phyloP scores from a whole-genome alignment of 1,284 basidiomycete genomes.

The Moesziomyces aphidis region DNA sequence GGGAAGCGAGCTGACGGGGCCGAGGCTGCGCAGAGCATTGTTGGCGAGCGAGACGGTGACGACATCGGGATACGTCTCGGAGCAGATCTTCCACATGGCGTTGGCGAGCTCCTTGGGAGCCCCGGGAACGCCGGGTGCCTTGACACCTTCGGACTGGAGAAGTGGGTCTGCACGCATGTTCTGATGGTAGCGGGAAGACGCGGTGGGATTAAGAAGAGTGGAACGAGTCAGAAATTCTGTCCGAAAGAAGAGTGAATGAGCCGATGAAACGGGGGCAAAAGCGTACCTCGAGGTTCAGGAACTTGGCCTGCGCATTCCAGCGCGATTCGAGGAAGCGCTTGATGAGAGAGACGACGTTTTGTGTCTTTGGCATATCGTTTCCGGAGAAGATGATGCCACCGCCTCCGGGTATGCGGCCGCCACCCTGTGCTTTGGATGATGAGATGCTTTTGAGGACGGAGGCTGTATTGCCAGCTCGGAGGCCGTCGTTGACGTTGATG shows the following conservation, averaged over 20 bases:
- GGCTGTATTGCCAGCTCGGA: slow-evolving; percentile 40
- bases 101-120: slow-evolving; percentile 76
- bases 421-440: slow-evolving; percentile 43
- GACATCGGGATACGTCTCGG: slow-evolving; percentile 79
- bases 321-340: slow-evolving; percentile 56
- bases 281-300: slow-evolving; percentile 76
- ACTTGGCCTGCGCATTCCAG: slow-evolving; percentile 70
- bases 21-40: slow-evolving; percentile 53
- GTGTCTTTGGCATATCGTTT: slow-evolving; percentile 44
- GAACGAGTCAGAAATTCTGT: not conserved
- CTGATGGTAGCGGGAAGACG: slow-evolving; percentile 54
- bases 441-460: slow-evolving; percentile 42
- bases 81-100: slow-evolving; percentile 86
- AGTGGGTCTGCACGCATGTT: slow-evolving; percentile 78
- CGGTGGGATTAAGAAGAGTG: not conserved
- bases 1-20: slow-evolving; percentile 49
- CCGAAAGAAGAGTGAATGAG: too few species aligned
- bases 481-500: slow-evolving; percentile 47
- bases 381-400: slow-evolving; percentile 41
- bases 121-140: slow-evolving; percentile 76
- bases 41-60: slow-evolving; percentile 56
- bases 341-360: slow-evolving; percentile 50
- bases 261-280: not conserved
- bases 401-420: slow-evolving; percentile 48
- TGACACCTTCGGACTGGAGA: slow-evolving; percentile 76